These are phyloP conservation scores for Aspergillus pseudoglaucus DNA, from an alignment of 2,329 filamentous ascomycete species.

Conservation along the genomic window DNA sequence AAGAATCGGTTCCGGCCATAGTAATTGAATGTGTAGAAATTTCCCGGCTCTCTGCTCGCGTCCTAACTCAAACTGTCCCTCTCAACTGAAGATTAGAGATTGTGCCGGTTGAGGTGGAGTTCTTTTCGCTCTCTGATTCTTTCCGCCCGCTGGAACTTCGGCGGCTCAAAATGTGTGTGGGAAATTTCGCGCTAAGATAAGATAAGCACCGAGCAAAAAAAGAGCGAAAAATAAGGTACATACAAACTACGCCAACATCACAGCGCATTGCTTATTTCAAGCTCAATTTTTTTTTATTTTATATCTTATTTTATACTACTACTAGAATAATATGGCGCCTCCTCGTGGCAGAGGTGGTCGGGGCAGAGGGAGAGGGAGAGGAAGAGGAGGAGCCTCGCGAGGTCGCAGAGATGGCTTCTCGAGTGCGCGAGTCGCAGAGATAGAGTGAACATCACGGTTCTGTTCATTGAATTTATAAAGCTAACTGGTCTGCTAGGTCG, in stretches of 20 bases:
- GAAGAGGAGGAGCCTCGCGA: conserved; percentile 25
- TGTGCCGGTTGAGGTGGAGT: conserved; percentile 26
- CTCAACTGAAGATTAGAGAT: not conserved
- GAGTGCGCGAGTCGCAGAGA: conserved; percentile 33
- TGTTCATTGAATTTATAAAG: not conserved
- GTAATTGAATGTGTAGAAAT: conserved; percentile 37
- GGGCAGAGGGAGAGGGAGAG: conserved; percentile 24
- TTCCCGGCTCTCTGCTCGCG: conserved; percentile 8
- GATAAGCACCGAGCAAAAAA: conserved; percentile 26
- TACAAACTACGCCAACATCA: not conserved
- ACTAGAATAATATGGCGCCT: conserved; percentile 20
- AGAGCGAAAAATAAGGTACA: conserved; percentile 1
- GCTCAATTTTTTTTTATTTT: not conserved
- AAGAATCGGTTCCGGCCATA: conserved; percentile 80
- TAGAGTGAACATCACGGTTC: conserved; percentile 24
- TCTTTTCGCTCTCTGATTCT: conserved; percentile 25
- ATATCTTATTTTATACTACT: not conserved
- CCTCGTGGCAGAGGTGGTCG: conserved; percentile 22
- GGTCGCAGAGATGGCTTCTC: conserved; percentile 27
- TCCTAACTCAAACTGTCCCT: not conserved
- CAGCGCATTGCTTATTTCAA: not conserved
- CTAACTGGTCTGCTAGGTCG: conserved; percentile 17
- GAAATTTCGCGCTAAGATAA: conserved; percentile 46
- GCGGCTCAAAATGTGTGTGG: conserved; percentile 37
- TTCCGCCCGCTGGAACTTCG: conserved; percentile 19